Base-by-base conservation (phyloP, 2,329 filamentous ascomycete species). In the Helicocarpus griseus region DNA sequence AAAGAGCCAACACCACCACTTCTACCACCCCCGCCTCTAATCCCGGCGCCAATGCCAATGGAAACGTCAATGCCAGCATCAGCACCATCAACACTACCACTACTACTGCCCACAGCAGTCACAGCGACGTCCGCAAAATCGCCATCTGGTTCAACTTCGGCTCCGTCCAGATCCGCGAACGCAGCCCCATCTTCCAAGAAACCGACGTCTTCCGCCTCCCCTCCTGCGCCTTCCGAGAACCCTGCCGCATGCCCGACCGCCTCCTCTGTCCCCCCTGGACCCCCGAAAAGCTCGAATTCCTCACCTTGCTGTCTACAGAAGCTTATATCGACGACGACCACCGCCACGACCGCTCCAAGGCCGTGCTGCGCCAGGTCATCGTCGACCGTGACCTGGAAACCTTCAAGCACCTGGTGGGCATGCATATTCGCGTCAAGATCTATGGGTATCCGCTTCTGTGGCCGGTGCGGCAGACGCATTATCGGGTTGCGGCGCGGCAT, bases 231-330 rank as follows among this genome's bases (percentile, higher is more conserved):
- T 51, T 51, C 3, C 28, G 33, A 0, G 49, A 56, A 1, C 63
- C 65, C 1, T 61, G 63, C 2, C 61, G 63, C 5, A 65, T 74
- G 39, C 71, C 71, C 0, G 63, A 70, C 40, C 66, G 66, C 46
- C 51, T 74, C 1, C 63, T 74, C 2, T 51, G 57, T 6, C 41
- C 57, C 0, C 69, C 70, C 3, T 73, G 69, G 69, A 69, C 68
- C 0, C 57, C 63, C 4, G 51, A 62, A 6, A 68, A 71, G 36
- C 58, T 73, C 4, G 63, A 67, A 24, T 64, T 73, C 8, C 60
- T 74, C 2, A 58, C 64, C 13, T 54, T 73, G 0, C 55, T 74
- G 0, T 61, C 66, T 1, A 52, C 54, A 13, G 63, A 65, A 26
- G 66, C 68, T 5, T 70, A 67, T 35, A 60, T 71, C n/a, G 68